Percentiles rank a stretch among this genome's conserved stretches.
Conservation (phyloP, 176 grass and related monocot species). For the Olyra latifolia region DNA sequence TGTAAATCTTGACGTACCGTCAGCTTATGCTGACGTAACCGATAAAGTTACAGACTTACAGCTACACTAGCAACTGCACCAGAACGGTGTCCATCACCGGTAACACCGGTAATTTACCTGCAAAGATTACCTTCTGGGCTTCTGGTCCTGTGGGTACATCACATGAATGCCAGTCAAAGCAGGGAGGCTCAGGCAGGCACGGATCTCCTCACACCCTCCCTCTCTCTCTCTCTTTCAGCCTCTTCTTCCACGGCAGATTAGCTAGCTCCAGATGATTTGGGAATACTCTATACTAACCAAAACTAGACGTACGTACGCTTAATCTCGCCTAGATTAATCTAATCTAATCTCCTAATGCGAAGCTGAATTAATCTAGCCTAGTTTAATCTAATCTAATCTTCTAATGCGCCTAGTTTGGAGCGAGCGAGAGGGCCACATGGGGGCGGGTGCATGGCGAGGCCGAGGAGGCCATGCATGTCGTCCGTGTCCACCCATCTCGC, state of each 20-base stretch:
- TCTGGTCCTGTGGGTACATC: background rate
- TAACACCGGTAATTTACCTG: too few relatives aligned
- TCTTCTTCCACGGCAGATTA: background rate
- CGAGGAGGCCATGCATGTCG: background rate
- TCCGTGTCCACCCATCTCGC: background rate
- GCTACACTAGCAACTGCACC: too few relatives aligned
- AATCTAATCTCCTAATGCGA: background rate
- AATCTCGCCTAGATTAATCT: background rate
- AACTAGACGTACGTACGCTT: too few relatives aligned
- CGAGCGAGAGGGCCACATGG: background rate
- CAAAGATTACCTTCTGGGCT: too few relatives aligned
- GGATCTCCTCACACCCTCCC: background rate
- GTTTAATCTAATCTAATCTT: too few relatives aligned
- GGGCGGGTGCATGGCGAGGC: background rate
- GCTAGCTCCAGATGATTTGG: background rate
- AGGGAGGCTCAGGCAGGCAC: background rate
- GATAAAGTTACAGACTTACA: too few relatives aligned
- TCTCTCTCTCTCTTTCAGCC: background rate
- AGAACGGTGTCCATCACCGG: too few relatives aligned
- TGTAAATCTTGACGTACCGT: too few relatives aligned
- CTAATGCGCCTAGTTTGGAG: slow-evolving; percentile 6
- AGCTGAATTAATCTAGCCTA: too few relatives aligned
- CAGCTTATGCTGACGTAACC: too few relatives aligned
- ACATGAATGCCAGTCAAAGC: background rate
- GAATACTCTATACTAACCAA: background rate